A percentile compares a stretch with the other conserved stretches of the same genome.
Conservation (phyloP, 345 rosid species). For the Conringia planisiliqua region DNA sequence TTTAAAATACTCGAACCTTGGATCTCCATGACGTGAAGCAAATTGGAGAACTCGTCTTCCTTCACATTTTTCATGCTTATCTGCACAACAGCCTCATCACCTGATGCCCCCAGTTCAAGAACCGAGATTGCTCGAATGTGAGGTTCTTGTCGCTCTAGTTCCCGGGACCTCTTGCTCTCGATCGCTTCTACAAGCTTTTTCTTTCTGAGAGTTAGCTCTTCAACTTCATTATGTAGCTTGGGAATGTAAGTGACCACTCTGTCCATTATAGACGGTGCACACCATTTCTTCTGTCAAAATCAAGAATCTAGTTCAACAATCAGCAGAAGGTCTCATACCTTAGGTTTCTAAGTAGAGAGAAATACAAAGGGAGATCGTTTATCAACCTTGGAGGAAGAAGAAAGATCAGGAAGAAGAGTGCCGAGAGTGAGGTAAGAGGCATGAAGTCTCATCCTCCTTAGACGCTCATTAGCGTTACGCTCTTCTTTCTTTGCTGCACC, state of each 20-base stretch:
- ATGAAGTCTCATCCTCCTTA: constrained; percentile 35
- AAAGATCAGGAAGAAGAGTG: constrained; percentile 34
- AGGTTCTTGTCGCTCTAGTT: neutral
- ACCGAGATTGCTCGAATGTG: constrained; percentile 21
- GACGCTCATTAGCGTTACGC: constrained; percentile 34
- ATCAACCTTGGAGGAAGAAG: constrained; percentile 30
- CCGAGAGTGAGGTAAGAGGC: constrained; percentile 36
- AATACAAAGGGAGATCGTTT: neutral
- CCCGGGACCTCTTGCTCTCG: neutral
- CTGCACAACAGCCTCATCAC: constrained; percentile 29
- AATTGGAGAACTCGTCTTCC: constrained; percentile 20
- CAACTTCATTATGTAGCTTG: constrained; percentile 17
- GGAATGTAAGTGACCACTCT: constrained; percentile 30
- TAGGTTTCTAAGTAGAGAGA: too few species aligned
- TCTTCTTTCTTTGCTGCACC: constrained; percentile 32
- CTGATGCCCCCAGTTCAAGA: constrained; percentile 14
- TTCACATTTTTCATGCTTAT: constrained; percentile 13
- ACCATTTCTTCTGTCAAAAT: constrained; percentile 29
- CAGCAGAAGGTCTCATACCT: neutral
- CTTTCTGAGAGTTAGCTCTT: constrained; percentile 19
- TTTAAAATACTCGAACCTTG: constrained; percentile 28
- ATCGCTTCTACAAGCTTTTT: neutral
- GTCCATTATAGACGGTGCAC: constrained; percentile 33
- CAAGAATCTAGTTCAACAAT: neutral
- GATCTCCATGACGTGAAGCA: constrained; percentile 25